These are phyloP conservation scores for Lagerstroemia speciosa DNA, from an alignment of 345 rosid genomes.

Conservation along the genomic window DNA sequence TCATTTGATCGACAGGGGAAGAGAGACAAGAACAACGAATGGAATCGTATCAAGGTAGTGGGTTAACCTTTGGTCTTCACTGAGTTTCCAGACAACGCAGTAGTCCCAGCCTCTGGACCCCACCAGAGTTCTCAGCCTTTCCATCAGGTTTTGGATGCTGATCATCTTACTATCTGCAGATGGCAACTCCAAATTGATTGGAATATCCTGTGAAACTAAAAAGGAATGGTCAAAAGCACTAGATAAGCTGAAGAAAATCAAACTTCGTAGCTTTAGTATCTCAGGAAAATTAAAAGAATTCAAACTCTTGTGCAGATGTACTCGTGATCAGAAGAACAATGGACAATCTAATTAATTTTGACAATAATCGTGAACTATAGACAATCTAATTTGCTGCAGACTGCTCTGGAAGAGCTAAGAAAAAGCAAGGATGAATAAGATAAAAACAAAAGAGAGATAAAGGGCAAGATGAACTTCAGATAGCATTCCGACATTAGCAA, in stretches of 20 bases:
- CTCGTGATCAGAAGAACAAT: background rate
- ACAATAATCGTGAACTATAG: background rate
- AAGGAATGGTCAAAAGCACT: background rate
- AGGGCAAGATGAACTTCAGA: constrained; percentile 5
- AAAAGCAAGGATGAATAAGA: constrained; percentile 5
- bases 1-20: background rate
- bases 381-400: constrained; percentile 10
- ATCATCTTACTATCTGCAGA: constrained; percentile 21
- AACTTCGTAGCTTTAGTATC: background rate
- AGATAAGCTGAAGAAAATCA: background rate
- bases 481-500: constrained; percentile 10
- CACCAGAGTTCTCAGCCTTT: constrained; percentile 59
- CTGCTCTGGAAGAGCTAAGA: constrained; percentile 13
- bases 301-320: background rate
- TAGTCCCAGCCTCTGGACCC: constrained; percentile 71
- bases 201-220: background rate
- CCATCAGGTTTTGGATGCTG: constrained; percentile 44
- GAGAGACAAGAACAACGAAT: constrained; percentile 1
- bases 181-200: constrained; percentile 10
- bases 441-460: constrained; percentile 9
- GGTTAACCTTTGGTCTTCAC: constrained; percentile 76
- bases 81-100: constrained; percentile 72
- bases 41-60: background rate
- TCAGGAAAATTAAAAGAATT: background rate
- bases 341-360: background rate